phyloP scores from a whole-genome alignment of 1,284 basidiomycete species.

The Trichosporon sp. region DNA sequence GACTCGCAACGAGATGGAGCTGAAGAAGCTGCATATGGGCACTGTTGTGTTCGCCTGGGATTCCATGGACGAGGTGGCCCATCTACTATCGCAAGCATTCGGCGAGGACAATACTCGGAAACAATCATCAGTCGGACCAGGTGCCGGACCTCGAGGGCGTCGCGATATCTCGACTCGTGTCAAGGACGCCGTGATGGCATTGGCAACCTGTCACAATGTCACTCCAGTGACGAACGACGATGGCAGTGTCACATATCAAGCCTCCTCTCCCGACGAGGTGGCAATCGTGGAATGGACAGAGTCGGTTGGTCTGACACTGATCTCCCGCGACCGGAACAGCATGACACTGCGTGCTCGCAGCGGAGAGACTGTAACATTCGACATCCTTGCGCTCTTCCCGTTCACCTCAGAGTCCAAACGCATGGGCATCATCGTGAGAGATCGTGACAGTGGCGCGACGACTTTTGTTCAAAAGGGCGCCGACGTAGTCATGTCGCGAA shows the following conservation, averaged over 20 bases:
- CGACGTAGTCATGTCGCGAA: slow-evolving; percentile 90
- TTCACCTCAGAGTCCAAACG: slow-evolving; percentile 98
- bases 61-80: slow-evolving; percentile 95
- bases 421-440: slow-evolving; percentile 95
- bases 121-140: slow-evolving; percentile 33
- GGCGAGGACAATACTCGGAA: slow-evolving; percentile 50
- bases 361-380: slow-evolving; percentile 63
- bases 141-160: slow-evolving; percentile 64
- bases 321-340: slow-evolving; percentile 77
- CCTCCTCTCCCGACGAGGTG: slow-evolving; percentile 96
- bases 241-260: slow-evolving; percentile 90
- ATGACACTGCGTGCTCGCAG: slow-evolving; percentile 71
- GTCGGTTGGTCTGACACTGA: slow-evolving; percentile 82
- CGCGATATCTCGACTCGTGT: slow-evolving; percentile 93
- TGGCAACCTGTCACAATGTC: slow-evolving; percentile 96
- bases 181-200: slow-evolving; percentile 85
- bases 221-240: slow-evolving; percentile 94
- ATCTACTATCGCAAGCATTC: slow-evolving; percentile 76
- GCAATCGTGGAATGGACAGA: slow-evolving; percentile 99
- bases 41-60: slow-evolving; percentile 96
- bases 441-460: slow-evolving; percentile 67
- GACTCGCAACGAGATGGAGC: slow-evolving; percentile 99
- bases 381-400: slow-evolving; percentile 91
- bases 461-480: slow-evolving; percentile 95
- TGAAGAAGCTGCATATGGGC: slow-evolving; percentile 97